Evolutionary conservation across 495 filamentous ascomycete species (phyloP), one percentile per base, ranked within the genome.

Genomic region (Hypomontagnella monticulosa): DNA sequence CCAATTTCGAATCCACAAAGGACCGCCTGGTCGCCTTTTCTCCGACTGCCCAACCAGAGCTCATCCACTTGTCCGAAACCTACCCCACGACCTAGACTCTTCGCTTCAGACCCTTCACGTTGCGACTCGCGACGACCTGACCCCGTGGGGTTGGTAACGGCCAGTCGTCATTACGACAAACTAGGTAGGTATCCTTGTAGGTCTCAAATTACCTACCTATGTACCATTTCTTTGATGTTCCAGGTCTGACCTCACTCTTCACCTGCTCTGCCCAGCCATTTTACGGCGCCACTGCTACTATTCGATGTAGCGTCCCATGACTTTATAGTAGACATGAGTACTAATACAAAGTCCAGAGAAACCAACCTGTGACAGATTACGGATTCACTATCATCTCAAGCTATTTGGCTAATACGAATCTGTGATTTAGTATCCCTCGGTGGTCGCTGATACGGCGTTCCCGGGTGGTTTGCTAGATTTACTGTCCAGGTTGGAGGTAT

Each of bases 31-130:
- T 20, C 69, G 66, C 70, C 69, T 62, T 71, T 71, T 32, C 68
- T 33, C 71, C 71, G 65, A 73, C 43, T 57, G 27, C 38, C 76
- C 76, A 78, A 77, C 73, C 75, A 76, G 67, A 69, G 20, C 44
- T 42, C 76, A 76, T 77, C 75, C 77, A 73, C 73, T 78, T 71
- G 77, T 70, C 75, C 77, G 75, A 75, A 66, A 49, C 61, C 72
- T 55, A 75, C 65, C 70, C 66, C 58, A 68, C 65, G 65, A 68
- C 59, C 59, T 63, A 62, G 59, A 63, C 54, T 55, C 42, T 32
- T 61, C 44, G 46, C 56, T 53, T 62, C 43, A 54, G 44, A 20
- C 30, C 44, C 66, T 53, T 53, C 53, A 1, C 34, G 30, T 49
- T 57, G 40, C 61, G 36, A 66, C 58, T 65, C 48, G 30, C 59